A percentile compares a stretch with the other conserved stretches of the same genome.
Evolutionary conservation across 1,284 basidiomycete genomes (phyloP).

Genomic region (Tilletiopsis washingtonensis): DNA sequence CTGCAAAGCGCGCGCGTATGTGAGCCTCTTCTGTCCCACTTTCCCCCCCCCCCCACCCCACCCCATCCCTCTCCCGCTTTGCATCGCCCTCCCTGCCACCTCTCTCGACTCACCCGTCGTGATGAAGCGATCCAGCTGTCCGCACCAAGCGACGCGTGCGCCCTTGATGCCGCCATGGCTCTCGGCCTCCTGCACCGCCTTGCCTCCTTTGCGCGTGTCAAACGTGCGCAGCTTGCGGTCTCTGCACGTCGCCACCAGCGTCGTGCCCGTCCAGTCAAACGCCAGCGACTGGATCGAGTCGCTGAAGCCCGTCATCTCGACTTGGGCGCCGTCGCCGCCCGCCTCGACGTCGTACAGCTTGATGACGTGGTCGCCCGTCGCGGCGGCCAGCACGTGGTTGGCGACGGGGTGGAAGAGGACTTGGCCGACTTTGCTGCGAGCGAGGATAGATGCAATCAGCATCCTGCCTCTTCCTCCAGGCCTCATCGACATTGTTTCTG

Average conservation of each 20-base stretch:
- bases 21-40: too few species aligned
- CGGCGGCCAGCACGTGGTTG: conserved; percentile 72
- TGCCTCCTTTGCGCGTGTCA: conserved; percentile 71
- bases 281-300: conserved; percentile 81
- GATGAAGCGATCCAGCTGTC: conserved; percentile 74
- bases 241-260: conserved; percentile 62
- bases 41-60: too few species aligned
- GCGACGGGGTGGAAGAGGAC: conserved; percentile 92
- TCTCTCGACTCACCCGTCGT: conserved; percentile 61
- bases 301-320: conserved; percentile 65
- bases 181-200: conserved; percentile 71
- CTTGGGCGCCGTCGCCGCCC: conserved; percentile 34
- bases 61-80: too few species aligned
- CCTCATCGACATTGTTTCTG: too few species aligned
- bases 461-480: too few species aligned
- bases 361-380: conserved; percentile 79
- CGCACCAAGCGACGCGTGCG: conserved; percentile 82
- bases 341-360: conserved; percentile 70
- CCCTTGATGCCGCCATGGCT: conserved; percentile 92
- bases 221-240: conserved; percentile 88
- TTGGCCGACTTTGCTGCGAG: conserved; percentile 86
- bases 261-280: conserved; percentile 74
- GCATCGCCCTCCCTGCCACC: too few species aligned
- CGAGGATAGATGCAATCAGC: background rate
- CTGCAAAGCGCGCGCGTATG: too few species aligned